These are phyloP conservation scores for Cryptomeria japonica DNA, from an alignment of 75 land plant genomes.

Conservation along the genomic window DNA sequence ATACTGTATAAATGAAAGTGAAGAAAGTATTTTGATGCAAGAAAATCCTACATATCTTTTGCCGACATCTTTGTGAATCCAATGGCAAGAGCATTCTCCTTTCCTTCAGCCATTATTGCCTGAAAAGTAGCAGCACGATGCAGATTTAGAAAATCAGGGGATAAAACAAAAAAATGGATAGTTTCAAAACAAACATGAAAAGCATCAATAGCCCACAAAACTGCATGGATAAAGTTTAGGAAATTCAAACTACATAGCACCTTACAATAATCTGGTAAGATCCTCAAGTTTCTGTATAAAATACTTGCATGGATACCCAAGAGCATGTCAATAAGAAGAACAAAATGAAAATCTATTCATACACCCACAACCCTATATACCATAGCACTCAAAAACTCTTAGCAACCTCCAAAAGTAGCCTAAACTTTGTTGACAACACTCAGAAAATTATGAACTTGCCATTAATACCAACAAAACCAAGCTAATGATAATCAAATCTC, in stretches of 20 bases:
- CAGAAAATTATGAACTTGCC: background rate
- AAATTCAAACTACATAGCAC: background rate
- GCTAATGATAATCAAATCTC: background rate
- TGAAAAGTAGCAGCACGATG: slow-evolving; percentile 26
- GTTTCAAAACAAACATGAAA: background rate
- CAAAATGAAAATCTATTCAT: background rate
- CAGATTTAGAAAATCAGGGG: background rate
- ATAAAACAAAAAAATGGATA: background rate
- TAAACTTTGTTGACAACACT: background rate
- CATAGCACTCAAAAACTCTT: background rate
- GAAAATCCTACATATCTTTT: slow-evolving; percentile 77
- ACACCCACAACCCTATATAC: background rate
- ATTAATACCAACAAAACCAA: background rate
- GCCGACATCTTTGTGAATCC: slow-evolving; percentile 99
- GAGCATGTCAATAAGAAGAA: background rate
- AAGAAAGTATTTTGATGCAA: background rate
- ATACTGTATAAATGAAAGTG: background rate
- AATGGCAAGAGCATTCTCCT: slow-evolving; percentile 98
- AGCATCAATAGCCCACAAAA: background rate
- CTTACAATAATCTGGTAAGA: background rate
- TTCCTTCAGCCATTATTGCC: slow-evolving; percentile 99
- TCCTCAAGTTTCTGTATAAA: background rate
- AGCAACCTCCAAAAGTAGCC: background rate
- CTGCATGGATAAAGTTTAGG: background rate
- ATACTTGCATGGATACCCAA: background rate